phyloP scores from a whole-genome alignment of 2,329 filamentous ascomycete genomes.

The Phaeoacremonium minimum region DNA sequence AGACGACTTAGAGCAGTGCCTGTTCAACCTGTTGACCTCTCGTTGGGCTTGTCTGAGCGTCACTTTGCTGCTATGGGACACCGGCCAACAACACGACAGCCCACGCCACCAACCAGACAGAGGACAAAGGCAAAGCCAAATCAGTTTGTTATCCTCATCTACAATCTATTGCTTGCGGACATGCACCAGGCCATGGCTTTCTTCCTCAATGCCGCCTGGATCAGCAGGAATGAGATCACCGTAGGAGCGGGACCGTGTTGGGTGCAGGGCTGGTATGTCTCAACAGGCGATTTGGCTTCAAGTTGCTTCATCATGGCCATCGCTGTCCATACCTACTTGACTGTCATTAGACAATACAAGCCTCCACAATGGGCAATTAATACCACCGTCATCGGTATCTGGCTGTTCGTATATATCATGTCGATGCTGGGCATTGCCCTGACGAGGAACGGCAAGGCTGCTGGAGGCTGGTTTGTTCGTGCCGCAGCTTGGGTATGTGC shows the following conservation, averaged over 20 bases:
- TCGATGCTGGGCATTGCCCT: slow-evolving; percentile 30
- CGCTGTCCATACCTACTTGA: slow-evolving; percentile 53
- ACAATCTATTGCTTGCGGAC: slow-evolving; percentile 56
- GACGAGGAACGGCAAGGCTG: slow-evolving; percentile 16
- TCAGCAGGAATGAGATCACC: slow-evolving; percentile 39
- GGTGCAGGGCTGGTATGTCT: slow-evolving; percentile 53
- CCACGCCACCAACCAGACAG: neutral
- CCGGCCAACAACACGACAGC: slow-evolving; percentile 6
- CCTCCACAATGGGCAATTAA: slow-evolving; percentile 40
- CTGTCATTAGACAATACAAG: slow-evolving; percentile 43
- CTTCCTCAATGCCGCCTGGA: slow-evolving; percentile 51
- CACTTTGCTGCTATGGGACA: slow-evolving; percentile 12
- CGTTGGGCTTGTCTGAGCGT: slow-evolving; percentile 18
- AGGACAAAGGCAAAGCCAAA: slow-evolving; percentile 27
- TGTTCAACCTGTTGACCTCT: slow-evolving; percentile 14
- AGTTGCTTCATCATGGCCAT: slow-evolving; percentile 56
- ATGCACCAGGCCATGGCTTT: slow-evolving; percentile 53
- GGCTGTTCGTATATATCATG: slow-evolving; percentile 45
- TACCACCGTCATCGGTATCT: slow-evolving; percentile 32
- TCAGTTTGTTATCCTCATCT: slow-evolving; percentile 56
- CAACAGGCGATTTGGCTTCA: slow-evolving; percentile 52
- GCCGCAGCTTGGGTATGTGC: slow-evolving; percentile 46
- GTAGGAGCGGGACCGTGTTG: slow-evolving; percentile 43
- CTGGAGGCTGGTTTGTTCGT: slow-evolving; percentile 41
- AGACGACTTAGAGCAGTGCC: neutral